Base-by-base conservation (phyloP, 2,329 filamentous ascomycete species). In the Huntiella savannae region DNA sequence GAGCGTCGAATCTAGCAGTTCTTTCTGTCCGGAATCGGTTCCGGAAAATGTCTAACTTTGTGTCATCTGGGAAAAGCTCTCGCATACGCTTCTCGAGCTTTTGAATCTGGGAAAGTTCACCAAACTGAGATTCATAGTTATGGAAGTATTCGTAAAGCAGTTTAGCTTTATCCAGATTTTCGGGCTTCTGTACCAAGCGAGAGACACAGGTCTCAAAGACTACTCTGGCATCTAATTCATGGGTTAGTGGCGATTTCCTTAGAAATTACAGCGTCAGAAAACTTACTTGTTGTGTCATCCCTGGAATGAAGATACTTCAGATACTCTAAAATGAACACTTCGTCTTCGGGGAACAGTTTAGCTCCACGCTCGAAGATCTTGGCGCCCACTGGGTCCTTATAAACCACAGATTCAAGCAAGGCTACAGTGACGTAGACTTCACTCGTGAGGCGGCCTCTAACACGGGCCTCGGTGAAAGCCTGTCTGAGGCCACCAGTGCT, bases 281-380 rank as follows among this genome's bases (percentile, higher is more conserved):
- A 34, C 82, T 70, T 71, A 92, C 84, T 95, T 32, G 85, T 94
- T 41, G 86, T 79, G 61, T 98, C 91, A 55, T 93, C 88, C 58
- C 83, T 85, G 10, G 82, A 80, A 55, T 96, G 82, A 50, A 98
- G 67, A 61, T 94, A 91, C 64, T 94, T 95, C 55, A 98, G 70
- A 60, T 98, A 96, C 61, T 96, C 87, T 44, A 98, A 71, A 52
- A 92, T 85, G 62, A 96, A 96, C 49, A 77, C 71, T 59, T 94
- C 87, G 56, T 96, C 88, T 42, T 92, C 84, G 0, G 88, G 88
- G 57, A 96, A 98, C 10, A 98, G 68, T 57, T 85, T 91, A 52
- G 88, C 78, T 15, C 91, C 91, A 40, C 88, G 81, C 59, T 98
- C 91, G 54, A 96, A 93, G 50, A 98, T 96, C 63, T 91, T 95